These are phyloP conservation scores for Sclerotinia subarctica DNA, from an alignment of 2,329 filamentous ascomycete genomes.

Conservation along the genomic window DNA sequence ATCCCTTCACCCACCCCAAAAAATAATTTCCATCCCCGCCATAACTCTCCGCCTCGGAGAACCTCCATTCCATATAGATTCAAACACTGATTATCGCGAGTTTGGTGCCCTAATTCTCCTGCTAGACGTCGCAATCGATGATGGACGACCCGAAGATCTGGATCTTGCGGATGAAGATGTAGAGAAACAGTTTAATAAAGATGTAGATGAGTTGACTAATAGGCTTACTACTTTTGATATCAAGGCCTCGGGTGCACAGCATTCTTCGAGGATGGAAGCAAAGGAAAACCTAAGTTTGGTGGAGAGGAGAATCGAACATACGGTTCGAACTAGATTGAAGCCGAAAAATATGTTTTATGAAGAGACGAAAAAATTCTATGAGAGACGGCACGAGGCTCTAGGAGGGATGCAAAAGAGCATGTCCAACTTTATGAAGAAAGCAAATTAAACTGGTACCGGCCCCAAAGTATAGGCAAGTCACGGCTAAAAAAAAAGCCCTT, in stretches of 20 bases:
- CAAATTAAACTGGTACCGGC: not conserved
- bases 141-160: slow-evolving; percentile 45
- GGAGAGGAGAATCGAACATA: slow-evolving; percentile 67
- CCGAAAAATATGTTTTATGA: slow-evolving; percentile 63
- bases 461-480: not conserved
- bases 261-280: slow-evolving; percentile 69
- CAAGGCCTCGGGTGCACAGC: slow-evolving; percentile 69
- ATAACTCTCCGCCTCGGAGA: slow-evolving; percentile 48
- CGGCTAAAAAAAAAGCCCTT: not conserved
- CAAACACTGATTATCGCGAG: slow-evolving; percentile 63
- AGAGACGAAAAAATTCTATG: slow-evolving; percentile 8
- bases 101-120: slow-evolving; percentile 64
- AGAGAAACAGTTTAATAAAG: slow-evolving; percentile 61
- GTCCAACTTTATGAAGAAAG: slow-evolving; percentile 30
- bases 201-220: slow-evolving; percentile 64
- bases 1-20: slow-evolving; percentile 43
- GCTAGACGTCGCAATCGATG: slow-evolving; percentile 72
- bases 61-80: slow-evolving; percentile 51
- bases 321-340: slow-evolving; percentile 64
- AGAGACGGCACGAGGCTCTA: slow-evolving; percentile 41
- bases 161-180: slow-evolving; percentile 37
- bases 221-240: slow-evolving; percentile 63
- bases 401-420: slow-evolving; percentile 34
- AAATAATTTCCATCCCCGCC: slow-evolving; percentile 40
- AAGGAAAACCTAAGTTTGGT: slow-evolving; percentile 74